Conservation (phyloP, 2,329 filamentous ascomycete genomes). For the Scortechinia acanthostroma region DNA sequence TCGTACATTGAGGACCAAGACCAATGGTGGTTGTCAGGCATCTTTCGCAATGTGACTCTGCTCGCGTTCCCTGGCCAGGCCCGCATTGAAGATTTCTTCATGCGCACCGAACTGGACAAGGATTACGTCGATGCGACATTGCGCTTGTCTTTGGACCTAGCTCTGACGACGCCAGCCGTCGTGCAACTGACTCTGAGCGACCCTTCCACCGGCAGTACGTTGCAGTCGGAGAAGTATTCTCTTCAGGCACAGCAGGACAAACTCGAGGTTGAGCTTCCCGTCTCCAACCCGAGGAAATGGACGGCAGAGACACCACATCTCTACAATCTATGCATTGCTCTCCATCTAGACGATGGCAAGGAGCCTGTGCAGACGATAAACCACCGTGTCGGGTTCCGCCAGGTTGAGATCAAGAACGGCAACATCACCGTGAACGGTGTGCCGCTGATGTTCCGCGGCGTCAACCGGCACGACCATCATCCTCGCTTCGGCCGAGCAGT, state of each 20-base stretch:
- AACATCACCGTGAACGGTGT: constrained; percentile 56
- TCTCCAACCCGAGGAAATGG: constrained; percentile 57
- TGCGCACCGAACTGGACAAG: constrained; percentile 43
- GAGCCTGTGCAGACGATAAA: constrained; percentile 27
- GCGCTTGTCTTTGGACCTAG: constrained; percentile 34
- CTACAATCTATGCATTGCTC: constrained; percentile 35
- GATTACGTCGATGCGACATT: constrained; percentile 41
- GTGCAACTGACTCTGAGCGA: constrained; percentile 35
- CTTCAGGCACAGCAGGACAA: neutral
- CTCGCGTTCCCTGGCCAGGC: constrained; percentile 41
- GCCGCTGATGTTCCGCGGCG: constrained; percentile 52
- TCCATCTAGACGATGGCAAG: no score
- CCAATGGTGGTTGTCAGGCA: constrained; percentile 62
- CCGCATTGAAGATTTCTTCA: constrained; percentile 48
- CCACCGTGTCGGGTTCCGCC: constrained; percentile 56
- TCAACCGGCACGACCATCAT: constrained; percentile 68
- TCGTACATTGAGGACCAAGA: constrained; percentile 67
- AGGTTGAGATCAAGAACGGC: constrained; percentile 52
- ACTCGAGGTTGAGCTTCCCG: constrained; percentile 21
- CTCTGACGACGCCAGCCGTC: constrained; percentile 18
- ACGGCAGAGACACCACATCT: constrained; percentile 60
- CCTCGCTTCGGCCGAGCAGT: constrained; percentile 55
- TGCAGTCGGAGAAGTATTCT: constrained; percentile 6
- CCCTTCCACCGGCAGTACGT: constrained; percentile 15
- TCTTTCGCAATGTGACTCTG: constrained; percentile 61